Conservation (phyloP, 768 basidiomycete species). For the Tricholoma terreum region DNA sequence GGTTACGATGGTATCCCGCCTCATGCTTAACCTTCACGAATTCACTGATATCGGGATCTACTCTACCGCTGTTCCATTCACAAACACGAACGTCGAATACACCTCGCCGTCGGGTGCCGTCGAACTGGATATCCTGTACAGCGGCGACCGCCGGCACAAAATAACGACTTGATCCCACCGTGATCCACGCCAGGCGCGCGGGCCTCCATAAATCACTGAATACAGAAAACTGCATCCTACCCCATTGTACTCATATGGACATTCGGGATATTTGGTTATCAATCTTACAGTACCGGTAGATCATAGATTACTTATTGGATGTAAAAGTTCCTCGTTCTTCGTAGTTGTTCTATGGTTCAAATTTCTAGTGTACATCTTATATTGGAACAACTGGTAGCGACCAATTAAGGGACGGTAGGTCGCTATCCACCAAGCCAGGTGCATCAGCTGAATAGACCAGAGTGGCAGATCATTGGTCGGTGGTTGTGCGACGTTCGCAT, state of each 20-base stretch:
- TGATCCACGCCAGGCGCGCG: too few relatives aligned
- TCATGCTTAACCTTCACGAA: constrained; percentile 54
- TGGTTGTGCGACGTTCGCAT: too few relatives aligned
- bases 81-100: constrained; percentile 21
- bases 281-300: not conserved
- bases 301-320: not conserved
- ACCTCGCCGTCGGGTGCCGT: constrained; percentile 5
- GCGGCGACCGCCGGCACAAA: constrained; percentile 5
- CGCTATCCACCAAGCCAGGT: too few relatives aligned
- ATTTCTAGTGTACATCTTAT: too few relatives aligned
- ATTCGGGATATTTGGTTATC: not conserved
- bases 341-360: too few relatives aligned
- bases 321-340: not conserved
- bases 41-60: constrained; percentile 34
- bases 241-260: not conserved
- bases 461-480: too few relatives aligned
- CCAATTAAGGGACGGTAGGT: too few relatives aligned
- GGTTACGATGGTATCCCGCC: constrained; percentile 50
- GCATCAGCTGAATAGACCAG: too few relatives aligned
- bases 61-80: constrained; percentile 19
- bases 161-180: not conserved
- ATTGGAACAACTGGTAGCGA: too few relatives aligned
- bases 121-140: constrained; percentile 28
- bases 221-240: not conserved
- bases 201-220: not conserved